Evolutionary conservation across 306 rosid species (phyloP).

Genomic region (Clitoria ternatea): DNA sequence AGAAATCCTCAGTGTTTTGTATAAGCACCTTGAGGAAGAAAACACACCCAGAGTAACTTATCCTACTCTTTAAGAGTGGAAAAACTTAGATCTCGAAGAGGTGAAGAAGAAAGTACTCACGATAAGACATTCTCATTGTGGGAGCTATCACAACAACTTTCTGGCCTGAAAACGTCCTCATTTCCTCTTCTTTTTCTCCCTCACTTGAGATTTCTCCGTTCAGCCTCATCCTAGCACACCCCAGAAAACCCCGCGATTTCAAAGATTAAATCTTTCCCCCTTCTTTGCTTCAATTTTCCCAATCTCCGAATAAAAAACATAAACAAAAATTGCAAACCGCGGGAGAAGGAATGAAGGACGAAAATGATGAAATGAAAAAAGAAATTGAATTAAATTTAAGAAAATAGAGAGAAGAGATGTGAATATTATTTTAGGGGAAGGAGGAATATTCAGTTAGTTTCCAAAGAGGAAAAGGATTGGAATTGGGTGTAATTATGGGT

Average conservation of each 20-base stretch:
- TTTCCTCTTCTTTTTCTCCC: constrained; percentile 19
- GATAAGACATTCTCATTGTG: too few species aligned
- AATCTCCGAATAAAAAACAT: not conserved
- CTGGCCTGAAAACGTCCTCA: constrained; percentile 17
- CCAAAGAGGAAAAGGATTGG: constrained; percentile 5
- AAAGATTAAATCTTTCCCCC: constrained; percentile 11
- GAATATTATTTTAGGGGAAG: not conserved
- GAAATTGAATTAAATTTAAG: too few species aligned
- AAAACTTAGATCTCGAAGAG: too few species aligned
- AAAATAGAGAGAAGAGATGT: not conserved
- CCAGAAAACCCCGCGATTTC: constrained; percentile 18
- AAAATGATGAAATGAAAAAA: not conserved
- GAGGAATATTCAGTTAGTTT: constrained; percentile 31
- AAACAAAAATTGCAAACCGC: constrained; percentile 9
- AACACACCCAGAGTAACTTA: too few species aligned
- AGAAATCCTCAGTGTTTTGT: too few species aligned
- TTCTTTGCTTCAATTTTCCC: not conserved
- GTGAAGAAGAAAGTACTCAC: too few species aligned
- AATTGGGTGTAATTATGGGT: not conserved
- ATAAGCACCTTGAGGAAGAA: too few species aligned
- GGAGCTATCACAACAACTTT: constrained; percentile 42
- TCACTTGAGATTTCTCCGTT: constrained; percentile 33
- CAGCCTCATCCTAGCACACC: constrained; percentile 28
- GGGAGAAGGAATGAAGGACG: not conserved
- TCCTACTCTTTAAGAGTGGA: too few species aligned